Evolutionary conservation across 106 monocot species (phyloP), one percentile per base, ranked within the genome.

Genomic region (Cymbidium sinense): DNA sequence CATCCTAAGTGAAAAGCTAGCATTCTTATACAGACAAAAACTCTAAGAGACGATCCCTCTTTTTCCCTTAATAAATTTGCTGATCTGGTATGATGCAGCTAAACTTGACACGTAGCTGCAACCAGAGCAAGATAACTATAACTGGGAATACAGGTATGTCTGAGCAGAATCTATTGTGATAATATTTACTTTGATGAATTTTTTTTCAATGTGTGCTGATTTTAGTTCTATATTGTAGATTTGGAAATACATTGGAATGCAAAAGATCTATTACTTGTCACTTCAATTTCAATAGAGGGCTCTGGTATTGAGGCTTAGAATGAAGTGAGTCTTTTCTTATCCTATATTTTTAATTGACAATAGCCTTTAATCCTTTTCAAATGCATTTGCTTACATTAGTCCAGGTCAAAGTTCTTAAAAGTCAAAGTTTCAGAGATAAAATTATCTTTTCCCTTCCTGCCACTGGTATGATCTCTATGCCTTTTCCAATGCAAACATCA

Each of bases 71-170:
- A 74, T 27, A 44, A n/a, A 15, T 25, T 74, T 44, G 43, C 23
- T 44, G 67, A 0, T 37, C 20, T 71, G 34, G 71, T 71, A 20
- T 39, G 50, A 47, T 83, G 76, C 92, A 98, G 96, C 71, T 98
- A 78, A 88, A 84, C 81, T 87, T 98, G 65, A 87, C 90, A 37
- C 88, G 82, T 64, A 79, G 62, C 29, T 83, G 29, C 71, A 98
- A 90, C 81, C 88, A 70, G 75, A 92, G 88, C 58, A 9, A 76
- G 30, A 79, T 98, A 77, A 86, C 76, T 43, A 47, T 98, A 34
- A 78, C 76, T 1, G 96, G 96, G 47, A 98, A 98, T 84, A 90
- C 92, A 85, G 96, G 96, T 92, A 76, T 29, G 11, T 47, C 28
- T 25, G 4, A 34, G 71, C 36, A 11, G 39, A 74, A 58, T 0